Conservation (phyloP, 2,329 filamentous ascomycete species). For the Botrytis fabae region DNA sequence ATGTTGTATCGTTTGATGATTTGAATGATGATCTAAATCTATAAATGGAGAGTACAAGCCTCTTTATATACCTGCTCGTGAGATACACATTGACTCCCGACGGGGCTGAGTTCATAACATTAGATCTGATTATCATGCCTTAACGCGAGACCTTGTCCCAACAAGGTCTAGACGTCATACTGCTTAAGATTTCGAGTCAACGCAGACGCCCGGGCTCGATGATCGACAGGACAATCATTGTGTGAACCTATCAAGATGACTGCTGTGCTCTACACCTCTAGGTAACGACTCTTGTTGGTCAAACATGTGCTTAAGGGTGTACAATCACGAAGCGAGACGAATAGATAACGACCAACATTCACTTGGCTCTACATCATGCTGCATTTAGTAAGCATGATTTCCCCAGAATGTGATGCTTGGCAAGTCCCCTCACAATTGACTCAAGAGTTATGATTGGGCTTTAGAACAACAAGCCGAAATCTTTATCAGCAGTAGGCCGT, state of each 20-base stretch:
- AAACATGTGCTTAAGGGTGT: background rate
- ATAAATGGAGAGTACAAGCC: background rate
- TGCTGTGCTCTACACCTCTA: no score
- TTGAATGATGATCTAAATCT: background rate
- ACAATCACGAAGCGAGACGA: background rate
- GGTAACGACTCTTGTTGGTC: background rate
- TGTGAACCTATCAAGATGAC: background rate
- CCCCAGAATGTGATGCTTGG: background rate
- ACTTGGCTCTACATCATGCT: conserved; percentile 17
- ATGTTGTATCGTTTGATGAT: background rate
- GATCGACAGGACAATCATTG: background rate
- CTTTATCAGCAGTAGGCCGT: background rate
- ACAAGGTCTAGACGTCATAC: conserved; percentile 17
- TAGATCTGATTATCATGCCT: background rate
- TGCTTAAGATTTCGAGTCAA: background rate
- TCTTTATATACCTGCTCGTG: background rate
- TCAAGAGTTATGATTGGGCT: background rate
- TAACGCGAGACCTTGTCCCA: background rate
- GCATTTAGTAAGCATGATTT: background rate
- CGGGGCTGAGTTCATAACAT: background rate
- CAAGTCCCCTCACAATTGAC: background rate
- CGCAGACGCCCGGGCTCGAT: background rate
- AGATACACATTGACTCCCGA: background rate
- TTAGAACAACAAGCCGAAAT: background rate
- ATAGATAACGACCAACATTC: background rate